A percentile compares a stretch with the other conserved stretches of the same genome.
Conservation (phyloP, 768 basidiomycete genomes). For the Tricholoma bakamatsutake region DNA sequence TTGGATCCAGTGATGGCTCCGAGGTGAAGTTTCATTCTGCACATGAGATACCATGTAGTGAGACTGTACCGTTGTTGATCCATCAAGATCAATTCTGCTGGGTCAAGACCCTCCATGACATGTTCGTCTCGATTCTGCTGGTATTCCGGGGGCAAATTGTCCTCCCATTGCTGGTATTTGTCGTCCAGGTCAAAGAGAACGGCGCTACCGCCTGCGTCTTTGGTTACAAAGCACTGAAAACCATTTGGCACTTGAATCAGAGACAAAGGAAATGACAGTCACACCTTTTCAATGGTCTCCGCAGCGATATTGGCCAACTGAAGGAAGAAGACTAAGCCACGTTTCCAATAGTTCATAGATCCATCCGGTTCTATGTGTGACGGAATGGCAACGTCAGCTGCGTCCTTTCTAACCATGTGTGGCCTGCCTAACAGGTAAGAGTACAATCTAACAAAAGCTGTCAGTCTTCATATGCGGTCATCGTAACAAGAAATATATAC, state of each 20-base stretch:
- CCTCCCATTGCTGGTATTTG: slow-evolving; percentile 39
- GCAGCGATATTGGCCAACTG: slow-evolving; percentile 32
- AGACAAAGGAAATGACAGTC: slow-evolving; percentile 2
- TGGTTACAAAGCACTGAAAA: slow-evolving; percentile 30
- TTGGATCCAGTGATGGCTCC: slow-evolving; percentile 33
- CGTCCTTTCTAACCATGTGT: slow-evolving; percentile 31
- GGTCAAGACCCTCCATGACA: slow-evolving; percentile 19
- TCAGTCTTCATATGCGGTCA: slow-evolving; percentile 4
- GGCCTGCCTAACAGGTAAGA: slow-evolving; percentile 42
- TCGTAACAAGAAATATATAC: slow-evolving; percentile 20
- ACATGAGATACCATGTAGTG: slow-evolving; percentile 41
- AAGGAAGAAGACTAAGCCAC: slow-evolving; percentile 32
- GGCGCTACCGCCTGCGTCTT: slow-evolving; percentile 25
- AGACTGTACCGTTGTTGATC: slow-evolving; percentile 38
- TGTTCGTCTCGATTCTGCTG: slow-evolving; percentile 25
- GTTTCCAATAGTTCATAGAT: slow-evolving; percentile 28
- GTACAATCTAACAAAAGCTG: slow-evolving; percentile 25
- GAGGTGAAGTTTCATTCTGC: slow-evolving; percentile 39
- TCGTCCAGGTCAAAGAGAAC: slow-evolving; percentile 36
- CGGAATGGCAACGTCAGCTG: slow-evolving; percentile 32
- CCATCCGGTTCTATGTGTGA: slow-evolving; percentile 25
- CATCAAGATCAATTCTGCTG: slow-evolving; percentile 26
- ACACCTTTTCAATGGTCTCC: slow-evolving; percentile 37
- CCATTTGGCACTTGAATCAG: neutral
- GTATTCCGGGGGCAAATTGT: slow-evolving; percentile 34